Evolutionary conservation across 305 asterid genomes (phyloP).

Genomic region (Rubia balearica): DNA sequence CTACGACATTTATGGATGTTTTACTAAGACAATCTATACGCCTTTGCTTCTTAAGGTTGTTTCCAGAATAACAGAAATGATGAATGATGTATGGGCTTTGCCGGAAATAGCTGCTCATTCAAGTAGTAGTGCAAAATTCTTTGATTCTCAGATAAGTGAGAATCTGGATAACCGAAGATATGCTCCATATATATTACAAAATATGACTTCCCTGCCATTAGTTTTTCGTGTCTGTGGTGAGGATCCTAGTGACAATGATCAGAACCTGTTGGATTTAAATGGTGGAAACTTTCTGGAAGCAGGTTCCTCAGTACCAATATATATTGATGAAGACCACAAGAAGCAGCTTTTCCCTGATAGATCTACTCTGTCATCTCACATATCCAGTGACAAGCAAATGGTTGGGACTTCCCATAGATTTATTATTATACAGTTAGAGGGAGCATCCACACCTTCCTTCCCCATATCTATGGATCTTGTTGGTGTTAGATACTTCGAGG

Average conservation of each 20-base stretch:
- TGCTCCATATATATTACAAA: slow-evolving; percentile 88
- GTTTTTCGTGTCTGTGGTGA: slow-evolving; percentile 49
- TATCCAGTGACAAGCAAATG: slow-evolving; percentile 50
- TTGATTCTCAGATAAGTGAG: slow-evolving; percentile 36
- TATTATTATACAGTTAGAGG: slow-evolving; percentile 83
- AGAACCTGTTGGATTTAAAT: slow-evolving; percentile 45
- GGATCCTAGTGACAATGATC: slow-evolving; percentile 44
- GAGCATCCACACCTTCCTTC: slow-evolving; percentile 63
- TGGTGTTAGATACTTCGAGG: slow-evolving; percentile 88
- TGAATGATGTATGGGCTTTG: slow-evolving; percentile 51
- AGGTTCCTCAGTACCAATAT: slow-evolving; percentile 69
- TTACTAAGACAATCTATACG: slow-evolving; percentile 18
- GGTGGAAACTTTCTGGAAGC: slow-evolving; percentile 52
- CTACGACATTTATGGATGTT: not conserved
- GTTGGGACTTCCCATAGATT: slow-evolving; percentile 65
- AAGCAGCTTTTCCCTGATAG: slow-evolving; percentile 58
- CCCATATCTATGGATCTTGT: slow-evolving; percentile 98
- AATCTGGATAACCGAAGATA: slow-evolving; percentile 52
- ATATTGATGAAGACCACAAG: slow-evolving; percentile 66
- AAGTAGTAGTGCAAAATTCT: slow-evolving; percentile 30
- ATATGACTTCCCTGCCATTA: slow-evolving; percentile 80
- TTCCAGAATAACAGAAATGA: slow-evolving; percentile 62
- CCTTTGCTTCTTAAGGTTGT: slow-evolving; percentile 45
- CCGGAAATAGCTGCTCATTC: slow-evolving; percentile 31
- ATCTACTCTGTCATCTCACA: slow-evolving; percentile 61